Evolutionary conservation across 257 asterid genomes (phyloP), one percentile per base, ranked within the genome.

Genomic region (Salvia hispanica): DNA sequence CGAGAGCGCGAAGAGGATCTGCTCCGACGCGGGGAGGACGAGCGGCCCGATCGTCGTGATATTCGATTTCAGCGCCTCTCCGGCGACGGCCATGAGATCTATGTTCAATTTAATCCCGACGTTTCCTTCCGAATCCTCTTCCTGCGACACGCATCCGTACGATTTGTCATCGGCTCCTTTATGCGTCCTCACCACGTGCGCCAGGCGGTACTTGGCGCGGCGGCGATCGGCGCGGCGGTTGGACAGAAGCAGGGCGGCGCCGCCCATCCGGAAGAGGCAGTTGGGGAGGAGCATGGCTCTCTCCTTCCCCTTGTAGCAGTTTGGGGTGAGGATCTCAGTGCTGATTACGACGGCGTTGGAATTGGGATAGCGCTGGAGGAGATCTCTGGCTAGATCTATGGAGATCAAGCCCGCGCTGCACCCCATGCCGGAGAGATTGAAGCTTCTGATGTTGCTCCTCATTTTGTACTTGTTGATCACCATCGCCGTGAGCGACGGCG

Each of bases 1-100:
- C 0, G 83, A 63, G 0, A 83, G 5, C 0, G 81, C 76, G 9
- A 83, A 88, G 0, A 78, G 81, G 4, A 85, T 57, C 46, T 88
- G 81, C 75, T 88, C 92, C 0, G 92, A 76, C 4, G 85, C 83
- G 0, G 95, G 95, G 5, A 88, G 80, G n/a, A 88, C 86, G 2
- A 85, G 88, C 3, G 95, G 95, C 4, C 90, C 91, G 7, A 83
- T 66, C 4, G 89, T 73, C 3, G 92, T 81, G 5, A 87, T 87
- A 56, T 87, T 87, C 3, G 85, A 76, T 31, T 85, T 85, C 70
- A 88, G 62, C 0, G 92, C 85, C 9, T 88, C 88, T 0, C 87
- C 95, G 0, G 95, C 95, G 0, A 88, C 80, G 1, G 76, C 70
- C 83, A 81, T 81, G 4, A 88, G 80, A 47, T 85, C 85, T 3